Evolutionary conservation across 805 yeast genomes (phyloP).

Genomic region (Phaffomyces thermotolerans): DNA sequence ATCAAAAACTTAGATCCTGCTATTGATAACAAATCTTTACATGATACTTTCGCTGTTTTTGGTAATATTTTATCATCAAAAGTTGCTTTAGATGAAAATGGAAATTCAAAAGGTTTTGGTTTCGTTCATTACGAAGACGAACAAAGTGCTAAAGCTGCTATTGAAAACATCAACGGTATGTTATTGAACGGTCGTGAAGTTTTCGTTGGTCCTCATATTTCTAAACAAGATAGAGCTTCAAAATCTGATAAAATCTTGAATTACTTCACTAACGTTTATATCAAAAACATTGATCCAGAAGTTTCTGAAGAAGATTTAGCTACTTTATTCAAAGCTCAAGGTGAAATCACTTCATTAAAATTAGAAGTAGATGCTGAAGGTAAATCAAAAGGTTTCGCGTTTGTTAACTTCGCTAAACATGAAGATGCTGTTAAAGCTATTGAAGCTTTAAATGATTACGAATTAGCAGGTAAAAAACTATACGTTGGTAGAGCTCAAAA

Average conservation of each 20-base stretch:
- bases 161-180: conserved; percentile 98
- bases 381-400: conserved; percentile 92
- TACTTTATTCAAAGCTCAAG: conserved; percentile 64
- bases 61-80: conserved; percentile 95
- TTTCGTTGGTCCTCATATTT: conserved; percentile 88
- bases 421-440: conserved; percentile 87
- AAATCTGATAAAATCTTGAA: conserved; percentile 86
- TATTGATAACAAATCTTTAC: conserved; percentile 97
- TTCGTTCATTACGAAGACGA: conserved; percentile 93
- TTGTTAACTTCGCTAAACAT: conserved; percentile 85
- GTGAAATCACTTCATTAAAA: conserved; percentile 80
- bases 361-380: conserved; percentile 72
- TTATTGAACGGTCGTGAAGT: conserved; percentile 92
- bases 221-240: conserved; percentile 90
- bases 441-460: conserved; percentile 83
- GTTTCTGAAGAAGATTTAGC: conserved; percentile 64
- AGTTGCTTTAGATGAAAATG: conserved; percentile 91
- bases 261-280: conserved; percentile 92
- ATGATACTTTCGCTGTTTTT: conserved; percentile 95
- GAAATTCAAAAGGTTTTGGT: conserved; percentile 92
- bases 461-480: conserved; percentile 75
- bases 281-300: conserved; percentile 78
- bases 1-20: conserved; percentile 98
- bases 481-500: conserved; percentile 99
- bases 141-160: conserved; percentile 90